Evolutionary conservation across 1,284 basidiomycete species (phyloP).

Genomic region (Lignosus rhinocerotis): DNA sequence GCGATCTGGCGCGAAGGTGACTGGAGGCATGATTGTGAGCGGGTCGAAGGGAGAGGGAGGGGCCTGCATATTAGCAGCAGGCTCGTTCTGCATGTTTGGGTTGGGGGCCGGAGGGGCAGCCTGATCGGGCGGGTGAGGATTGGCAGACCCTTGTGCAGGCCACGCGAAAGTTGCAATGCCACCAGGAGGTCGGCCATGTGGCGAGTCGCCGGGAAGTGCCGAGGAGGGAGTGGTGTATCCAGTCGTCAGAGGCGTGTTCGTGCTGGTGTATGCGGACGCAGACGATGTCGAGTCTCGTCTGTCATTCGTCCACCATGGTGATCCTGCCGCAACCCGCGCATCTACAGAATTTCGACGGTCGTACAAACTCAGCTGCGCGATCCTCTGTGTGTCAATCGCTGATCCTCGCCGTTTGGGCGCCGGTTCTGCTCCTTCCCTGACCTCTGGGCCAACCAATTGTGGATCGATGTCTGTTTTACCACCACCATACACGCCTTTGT

Average conservation of each 20-base stretch:
- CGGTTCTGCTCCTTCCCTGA: slow-evolving; percentile 65
- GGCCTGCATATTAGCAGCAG: slow-evolving; percentile 39
- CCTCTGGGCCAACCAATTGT: slow-evolving; percentile 68
- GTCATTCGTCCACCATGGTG: slow-evolving; percentile 60
- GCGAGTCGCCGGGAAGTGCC: slow-evolving; percentile 64
- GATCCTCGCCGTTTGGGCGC: slow-evolving; percentile 80
- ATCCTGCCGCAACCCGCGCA: slow-evolving; percentile 44
- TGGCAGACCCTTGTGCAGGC: slow-evolving; percentile 66
- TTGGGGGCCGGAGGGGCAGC: slow-evolving; percentile 22
- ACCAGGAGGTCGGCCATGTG: slow-evolving; percentile 61
- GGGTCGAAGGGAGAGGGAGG: slow-evolving; percentile 46
- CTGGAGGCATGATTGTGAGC: slow-evolving; percentile 54
- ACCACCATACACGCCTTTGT: slow-evolving; percentile 51
- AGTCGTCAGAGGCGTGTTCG: slow-evolving; percentile 53
- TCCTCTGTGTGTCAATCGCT: slow-evolving; percentile 69
- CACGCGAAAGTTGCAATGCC: slow-evolving; percentile 71
- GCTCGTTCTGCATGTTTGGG: slow-evolving; percentile 41
- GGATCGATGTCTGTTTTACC: slow-evolving; percentile 62
- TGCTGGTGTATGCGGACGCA: slow-evolving; percentile 53
- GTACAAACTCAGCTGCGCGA: slow-evolving; percentile 69
- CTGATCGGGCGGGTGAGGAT: slow-evolving; percentile 43
- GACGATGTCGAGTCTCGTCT: slow-evolving; percentile 73
- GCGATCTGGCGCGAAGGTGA: slow-evolving; percentile 60
- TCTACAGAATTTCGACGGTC: slow-evolving; percentile 78
- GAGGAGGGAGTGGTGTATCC: slow-evolving; percentile 52